Percentiles rank a stretch among this genome's conserved stretches.
Evolutionary conservation across 148 eudicot species (phyloP).

Genomic region (Silene latifolia): DNA sequence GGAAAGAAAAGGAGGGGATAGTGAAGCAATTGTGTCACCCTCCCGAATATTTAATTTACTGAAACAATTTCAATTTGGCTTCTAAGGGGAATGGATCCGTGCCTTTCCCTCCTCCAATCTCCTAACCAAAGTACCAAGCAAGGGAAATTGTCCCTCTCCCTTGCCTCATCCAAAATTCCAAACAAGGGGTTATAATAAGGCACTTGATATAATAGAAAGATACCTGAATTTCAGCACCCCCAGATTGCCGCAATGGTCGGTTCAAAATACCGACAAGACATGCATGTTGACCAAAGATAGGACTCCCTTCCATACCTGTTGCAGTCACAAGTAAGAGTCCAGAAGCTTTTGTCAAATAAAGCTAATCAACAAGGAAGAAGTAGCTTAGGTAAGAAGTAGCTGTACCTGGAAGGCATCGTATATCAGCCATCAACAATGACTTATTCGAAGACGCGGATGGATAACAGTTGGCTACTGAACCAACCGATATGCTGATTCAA

Average conservation of each 20-base stretch:
- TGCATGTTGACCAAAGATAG: conserved; percentile 64
- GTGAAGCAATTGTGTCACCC: no score
- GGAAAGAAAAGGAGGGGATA: no score
- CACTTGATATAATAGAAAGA: conserved; percentile 4
- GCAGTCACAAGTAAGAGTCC: conserved; percentile 19
- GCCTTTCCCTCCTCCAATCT: no score
- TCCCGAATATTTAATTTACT: no score
- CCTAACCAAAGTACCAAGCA: no score
- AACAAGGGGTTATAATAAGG: neutral
- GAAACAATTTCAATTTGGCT: no score
- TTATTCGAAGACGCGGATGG: conserved; percentile 44
- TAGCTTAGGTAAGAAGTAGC: neutral
- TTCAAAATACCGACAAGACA: conserved; percentile 69
- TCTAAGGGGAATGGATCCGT: no score
- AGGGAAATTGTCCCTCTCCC: no score
- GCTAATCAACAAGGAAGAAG: conserved; percentile 13
- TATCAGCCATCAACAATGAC: conserved; percentile 89
- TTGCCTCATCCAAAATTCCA: no score
- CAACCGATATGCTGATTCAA: conserved; percentile 66
- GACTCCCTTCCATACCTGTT: conserved; percentile 94
- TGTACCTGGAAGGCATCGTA: conserved; percentile 94
- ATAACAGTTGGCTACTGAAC: conserved; percentile 75
- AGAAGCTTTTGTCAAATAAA: conserved; percentile 13
- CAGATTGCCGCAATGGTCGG: conserved; percentile 74
- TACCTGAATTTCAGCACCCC: conserved; percentile 97